These are phyloP conservation scores for Ilyonectria sp. DNA, from an alignment of 2,329 filamentous ascomycete genomes.

Conservation along the genomic window DNA sequence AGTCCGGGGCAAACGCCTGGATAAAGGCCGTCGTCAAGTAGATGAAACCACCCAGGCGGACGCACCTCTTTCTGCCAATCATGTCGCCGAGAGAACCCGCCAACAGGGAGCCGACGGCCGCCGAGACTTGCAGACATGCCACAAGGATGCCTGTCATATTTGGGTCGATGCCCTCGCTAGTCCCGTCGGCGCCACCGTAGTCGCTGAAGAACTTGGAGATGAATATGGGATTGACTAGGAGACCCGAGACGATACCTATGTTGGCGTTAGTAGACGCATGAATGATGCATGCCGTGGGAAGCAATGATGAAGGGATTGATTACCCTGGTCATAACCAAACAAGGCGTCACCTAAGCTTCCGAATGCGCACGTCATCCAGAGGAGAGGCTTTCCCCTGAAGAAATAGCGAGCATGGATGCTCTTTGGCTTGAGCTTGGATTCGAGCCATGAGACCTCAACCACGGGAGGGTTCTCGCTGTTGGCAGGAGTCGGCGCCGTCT, in stretches of 20 bases:
- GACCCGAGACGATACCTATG: slow-evolving; percentile 30
- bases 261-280: not conserved
- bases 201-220: slow-evolving; percentile 30
- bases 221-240: slow-evolving; percentile 36
- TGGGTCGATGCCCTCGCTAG: slow-evolving; percentile 22
- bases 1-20: slow-evolving; percentile 33
- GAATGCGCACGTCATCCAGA: slow-evolving; percentile 35
- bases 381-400: slow-evolving; percentile 32
- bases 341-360: slow-evolving; percentile 34
- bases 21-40: slow-evolving; percentile 35
- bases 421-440: slow-evolving; percentile 29
- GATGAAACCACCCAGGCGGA: slow-evolving; percentile 32
- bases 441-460: slow-evolving; percentile 14
- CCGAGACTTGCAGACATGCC: slow-evolving; percentile 32
- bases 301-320: too few relatives aligned
- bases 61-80: slow-evolving; percentile 34
- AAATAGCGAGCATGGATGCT: slow-evolving; percentile 21
- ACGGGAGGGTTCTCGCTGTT: slow-evolving; percentile 5
- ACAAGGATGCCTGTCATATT: slow-evolving; percentile 32
- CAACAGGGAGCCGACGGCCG: slow-evolving; percentile 28
- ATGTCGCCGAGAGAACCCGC: slow-evolving; percentile 30
- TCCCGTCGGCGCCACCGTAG: slow-evolving; percentile 31
- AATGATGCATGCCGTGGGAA: too few relatives aligned
- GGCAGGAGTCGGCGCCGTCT: slow-evolving; percentile 2
- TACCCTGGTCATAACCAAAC: slow-evolving; percentile 33